Percentiles rank a stretch among this genome's conserved stretches.
phyloP scores from a whole-genome alignment of 2,329 filamentous ascomycete genomes.

The Fusarium sublunatum region DNA sequence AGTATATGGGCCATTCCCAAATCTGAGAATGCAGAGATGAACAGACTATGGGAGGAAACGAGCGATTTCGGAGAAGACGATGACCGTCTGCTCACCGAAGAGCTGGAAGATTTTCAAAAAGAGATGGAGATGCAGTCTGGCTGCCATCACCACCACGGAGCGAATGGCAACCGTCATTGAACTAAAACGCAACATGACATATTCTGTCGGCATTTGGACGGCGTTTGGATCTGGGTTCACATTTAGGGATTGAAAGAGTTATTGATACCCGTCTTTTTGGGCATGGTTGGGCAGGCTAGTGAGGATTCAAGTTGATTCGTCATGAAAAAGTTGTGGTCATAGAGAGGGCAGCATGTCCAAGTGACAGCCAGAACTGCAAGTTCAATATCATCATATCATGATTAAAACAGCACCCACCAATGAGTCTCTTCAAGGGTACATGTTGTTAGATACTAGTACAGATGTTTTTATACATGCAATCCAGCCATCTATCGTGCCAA shows the following conservation, averaged over 20 bases:
- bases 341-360: constrained; percentile 6
- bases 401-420: constrained; percentile 33
- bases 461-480: constrained; percentile 55
- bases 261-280: constrained; percentile 48
- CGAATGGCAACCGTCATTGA: constrained; percentile 49
- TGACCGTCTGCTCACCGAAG: constrained; percentile 79
- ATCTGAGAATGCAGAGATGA: constrained; percentile 73
- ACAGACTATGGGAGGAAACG: constrained; percentile 85
- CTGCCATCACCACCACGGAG: constrained; percentile 53
- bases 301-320: constrained; percentile 11
- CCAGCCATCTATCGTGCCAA: constrained; percentile 50
- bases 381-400: constrained; percentile 28
- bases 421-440: constrained; percentile 38
- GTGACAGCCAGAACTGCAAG: constrained; percentile 5
- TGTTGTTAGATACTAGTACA: constrained; percentile 54
- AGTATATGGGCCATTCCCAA: constrained; percentile 89
- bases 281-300: constrained; percentile 20
- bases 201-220: constrained; percentile 35
- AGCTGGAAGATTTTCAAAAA: constrained; percentile 63
- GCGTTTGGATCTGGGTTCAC: constrained; percentile 45
- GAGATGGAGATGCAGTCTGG: constrained; percentile 54
- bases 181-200: constrained; percentile 8
- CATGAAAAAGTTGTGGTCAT: constrained; percentile 2
- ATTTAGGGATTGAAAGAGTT: constrained; percentile 31
- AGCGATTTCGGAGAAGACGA: constrained; percentile 92